These are phyloP conservation scores for Cerioporus squamosus DNA, from an alignment of 1,284 basidiomycete species.

Conservation along the genomic window DNA sequence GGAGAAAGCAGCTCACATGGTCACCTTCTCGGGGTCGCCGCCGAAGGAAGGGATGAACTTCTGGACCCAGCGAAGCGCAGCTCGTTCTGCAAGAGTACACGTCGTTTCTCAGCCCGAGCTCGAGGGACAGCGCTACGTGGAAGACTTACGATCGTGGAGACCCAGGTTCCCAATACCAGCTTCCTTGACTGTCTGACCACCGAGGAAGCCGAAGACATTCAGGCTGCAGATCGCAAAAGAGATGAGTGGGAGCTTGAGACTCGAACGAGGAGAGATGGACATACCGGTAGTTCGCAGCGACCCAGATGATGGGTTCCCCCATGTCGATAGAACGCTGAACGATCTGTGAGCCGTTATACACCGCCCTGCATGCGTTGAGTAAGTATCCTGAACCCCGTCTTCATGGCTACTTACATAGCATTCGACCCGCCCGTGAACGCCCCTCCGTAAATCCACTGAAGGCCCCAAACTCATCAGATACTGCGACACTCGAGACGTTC, in stretches of 20 bases:
- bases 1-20: conserved; percentile 23
- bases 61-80: conserved; percentile 61
- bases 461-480: too few species aligned
- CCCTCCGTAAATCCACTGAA: too few species aligned
- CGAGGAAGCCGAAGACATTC: conserved; percentile 9
- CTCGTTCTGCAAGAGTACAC: conserved; percentile 8
- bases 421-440: too few species aligned
- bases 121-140: not conserved
- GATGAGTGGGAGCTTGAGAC: too few species aligned
- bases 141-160: conserved; percentile 51
- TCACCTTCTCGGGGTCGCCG: conserved; percentile 43
- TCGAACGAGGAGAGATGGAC: conserved; percentile 29
- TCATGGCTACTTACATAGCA: too few species aligned
- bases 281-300: conserved; percentile 44
- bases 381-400: too few species aligned
- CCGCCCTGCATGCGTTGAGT: too few species aligned
- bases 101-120: not conserved
- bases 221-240: not conserved
- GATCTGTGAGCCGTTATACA: not conserved
- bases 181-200: conserved; percentile 47
- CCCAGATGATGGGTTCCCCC: conserved; percentile 36
- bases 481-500: not conserved
- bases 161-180: conserved; percentile 59
- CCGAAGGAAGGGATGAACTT: conserved; percentile 46
- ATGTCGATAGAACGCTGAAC: conserved; percentile 40